phyloP scores from a whole-genome alignment of 495 filamentous ascomycete species.

The Ascobolus immersus region DNA sequence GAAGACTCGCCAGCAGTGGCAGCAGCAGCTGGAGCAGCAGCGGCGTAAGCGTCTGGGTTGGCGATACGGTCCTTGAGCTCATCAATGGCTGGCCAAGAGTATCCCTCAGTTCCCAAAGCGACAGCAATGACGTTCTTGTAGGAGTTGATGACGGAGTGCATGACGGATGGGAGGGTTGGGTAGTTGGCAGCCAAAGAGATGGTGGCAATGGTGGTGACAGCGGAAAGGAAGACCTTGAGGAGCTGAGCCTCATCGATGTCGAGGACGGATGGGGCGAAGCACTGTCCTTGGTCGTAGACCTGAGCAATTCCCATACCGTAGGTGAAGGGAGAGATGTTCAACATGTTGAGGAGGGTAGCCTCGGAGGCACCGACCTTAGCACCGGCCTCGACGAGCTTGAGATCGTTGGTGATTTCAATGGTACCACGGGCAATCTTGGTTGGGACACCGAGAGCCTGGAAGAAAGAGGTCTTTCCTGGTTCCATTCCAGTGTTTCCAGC shows the following conservation, averaged over 20 bases:
- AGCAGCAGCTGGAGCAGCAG: slow-evolving; percentile 44
- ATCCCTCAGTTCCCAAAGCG: slow-evolving; percentile 70
- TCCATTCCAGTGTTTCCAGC: slow-evolving; percentile 99
- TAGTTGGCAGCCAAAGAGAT: slow-evolving; percentile 78
- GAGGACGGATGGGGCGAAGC: slow-evolving; percentile 56
- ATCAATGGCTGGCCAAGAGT: slow-evolving; percentile 85
- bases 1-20: slow-evolving; percentile 23
- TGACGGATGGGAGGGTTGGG: slow-evolving; percentile 87
- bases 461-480: slow-evolving; percentile 99
- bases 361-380: slow-evolving; percentile 94
- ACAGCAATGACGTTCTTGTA: slow-evolving; percentile 95
- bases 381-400: slow-evolving; percentile 88
- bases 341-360: slow-evolving; percentile 93
- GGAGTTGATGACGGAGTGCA: slow-evolving; percentile 79
- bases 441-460: slow-evolving; percentile 99
- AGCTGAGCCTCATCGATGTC: slow-evolving; percentile 88
- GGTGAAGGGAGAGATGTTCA: slow-evolving; percentile 99
- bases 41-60: slow-evolving; percentile 85
- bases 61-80: slow-evolving; percentile 96
- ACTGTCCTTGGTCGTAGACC: slow-evolving; percentile 90
- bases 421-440: slow-evolving; percentile 99
- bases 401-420: slow-evolving; percentile 96
- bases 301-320: slow-evolving; percentile 92
- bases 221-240: slow-evolving; percentile 52
- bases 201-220: slow-evolving; percentile 64